Base-by-base conservation (phyloP, 805 yeast genomes). In the Metschnikowia picachoensis region DNA sequence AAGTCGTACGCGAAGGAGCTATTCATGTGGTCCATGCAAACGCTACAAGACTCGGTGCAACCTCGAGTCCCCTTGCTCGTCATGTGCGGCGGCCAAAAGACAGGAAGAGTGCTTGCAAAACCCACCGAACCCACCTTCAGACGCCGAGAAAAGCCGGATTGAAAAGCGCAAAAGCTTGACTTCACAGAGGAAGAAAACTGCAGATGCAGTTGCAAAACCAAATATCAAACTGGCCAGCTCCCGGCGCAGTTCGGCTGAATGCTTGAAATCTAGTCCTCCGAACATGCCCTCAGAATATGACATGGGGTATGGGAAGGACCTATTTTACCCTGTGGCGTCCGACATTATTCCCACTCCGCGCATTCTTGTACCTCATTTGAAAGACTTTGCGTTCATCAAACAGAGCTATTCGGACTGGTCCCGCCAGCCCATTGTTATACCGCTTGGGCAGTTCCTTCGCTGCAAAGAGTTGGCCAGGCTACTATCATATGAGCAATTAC, bases 11-110 rank as follows among this genome's bases (percentile, higher is more conserved):
- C 60, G 82, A 48, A 62, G 82, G 36, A 72, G 78, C n/a, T 78
- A 78, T 55, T 73, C 74, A 44, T 78, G 83, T 57, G 82, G 81
- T 1, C 80, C 79, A 2, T 78, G 83, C 52, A 76, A 76, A 52
- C 58, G 64, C n/a, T 72, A 74, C 46, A 78, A 78, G 57, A 74
- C 77, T 55, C 76, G 76, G 54, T 78, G 83, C 60, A 80, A 78
- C 51, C 67, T 75, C 46, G 55, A 63, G 38, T 61, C 61, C 8
- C 82, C 82, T 0, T 78, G 82, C 55, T 61, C 72, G 2, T 66
- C 76, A 20, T 78, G 82, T 52, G 47, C 56, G 17, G 59, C 67
- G 39, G 67, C 70, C 45, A 67, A 66, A 49, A 56, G 77, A 31
- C 56, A 53, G 4, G 68, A 66, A 25, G 65, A 70, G 51, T 74